Conservation (phyloP, 2,329 filamentous ascomycete species). For the Coccinonectria pachysandricola region DNA sequence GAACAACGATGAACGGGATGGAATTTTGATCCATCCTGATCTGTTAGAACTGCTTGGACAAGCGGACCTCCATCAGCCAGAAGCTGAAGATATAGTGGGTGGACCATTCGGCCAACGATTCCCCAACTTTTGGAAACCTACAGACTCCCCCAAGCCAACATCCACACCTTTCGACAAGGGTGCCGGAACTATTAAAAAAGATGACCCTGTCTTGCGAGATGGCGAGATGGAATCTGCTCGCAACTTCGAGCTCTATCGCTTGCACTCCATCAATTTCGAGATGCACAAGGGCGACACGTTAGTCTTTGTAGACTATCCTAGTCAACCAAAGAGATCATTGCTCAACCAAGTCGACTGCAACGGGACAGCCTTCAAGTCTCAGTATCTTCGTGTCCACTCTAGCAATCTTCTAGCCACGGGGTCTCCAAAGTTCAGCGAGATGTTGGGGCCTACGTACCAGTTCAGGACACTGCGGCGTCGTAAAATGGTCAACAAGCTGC, state of each 20-base stretch:
- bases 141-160: no score
- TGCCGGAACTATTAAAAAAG: no score
- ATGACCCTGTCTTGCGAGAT: no score
- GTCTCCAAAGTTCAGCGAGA: conserved; percentile 36
- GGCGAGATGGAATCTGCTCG: conserved; percentile 13
- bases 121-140: no score
- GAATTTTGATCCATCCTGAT: no score
- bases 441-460: conserved; percentile 33
- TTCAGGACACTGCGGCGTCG: conserved; percentile 28
- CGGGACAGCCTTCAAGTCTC: conserved; percentile 22
- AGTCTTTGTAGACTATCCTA: conserved; percentile 32
- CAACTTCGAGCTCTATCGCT: conserved; percentile 16
- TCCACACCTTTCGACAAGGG: no score
- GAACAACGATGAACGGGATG: no score
- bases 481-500: conserved; percentile 24
- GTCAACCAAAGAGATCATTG: conserved; percentile 7
- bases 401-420: conserved; percentile 34
- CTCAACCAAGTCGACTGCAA: conserved; percentile 23
- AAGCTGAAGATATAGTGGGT: no score
- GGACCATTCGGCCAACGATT: no score
- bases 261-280: conserved; percentile 18
- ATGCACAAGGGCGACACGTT: conserved; percentile 32
- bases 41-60: no score
- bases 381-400: conserved; percentile 35
- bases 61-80: no score